phyloP scores from a whole-genome alignment of 805 yeast genomes.

The Metschnikowia matae region DNA sequence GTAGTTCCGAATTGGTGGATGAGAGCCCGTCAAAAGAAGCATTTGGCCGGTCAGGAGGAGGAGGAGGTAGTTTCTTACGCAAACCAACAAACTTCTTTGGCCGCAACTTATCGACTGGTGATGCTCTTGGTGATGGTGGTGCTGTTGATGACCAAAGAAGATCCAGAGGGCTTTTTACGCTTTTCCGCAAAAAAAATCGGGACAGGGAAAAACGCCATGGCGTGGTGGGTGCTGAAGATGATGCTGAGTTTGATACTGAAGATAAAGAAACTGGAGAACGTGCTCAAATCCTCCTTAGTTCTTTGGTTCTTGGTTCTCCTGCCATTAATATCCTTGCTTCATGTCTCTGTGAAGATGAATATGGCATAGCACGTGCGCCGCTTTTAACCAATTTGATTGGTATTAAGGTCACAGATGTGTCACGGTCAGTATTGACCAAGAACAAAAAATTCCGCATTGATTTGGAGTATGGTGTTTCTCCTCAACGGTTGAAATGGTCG shows the following conservation, averaged over 20 bases:
- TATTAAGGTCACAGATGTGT: constrained; percentile 52
- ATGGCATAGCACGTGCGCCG: constrained; percentile 76
- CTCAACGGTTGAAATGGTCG: constrained; percentile 73
- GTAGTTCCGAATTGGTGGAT: neutral
- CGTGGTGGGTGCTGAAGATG: constrained; percentile 9
- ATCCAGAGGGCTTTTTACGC: constrained; percentile 19
- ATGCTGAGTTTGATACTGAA: constrained; percentile 20
- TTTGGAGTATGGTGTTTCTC: constrained; percentile 87
- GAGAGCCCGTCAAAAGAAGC: neutral
- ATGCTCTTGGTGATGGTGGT: constrained; percentile 11
- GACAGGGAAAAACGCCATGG: constrained; percentile 22
- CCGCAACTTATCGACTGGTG: constrained; percentile 8
- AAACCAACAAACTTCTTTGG: constrained; percentile 12
- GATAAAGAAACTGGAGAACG: constrained; percentile 33
- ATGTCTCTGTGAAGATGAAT: constrained; percentile 70
- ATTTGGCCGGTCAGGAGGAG: neutral
- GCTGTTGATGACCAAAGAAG: constrained; percentile 18
- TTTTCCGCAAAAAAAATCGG: constrained; percentile 24
- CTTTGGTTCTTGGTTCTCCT: constrained; percentile 65
- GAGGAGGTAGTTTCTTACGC: constrained; percentile 6
- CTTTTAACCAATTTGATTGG: constrained; percentile 70
- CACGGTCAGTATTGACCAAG: constrained; percentile 36
- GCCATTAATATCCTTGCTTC: constrained; percentile 73
- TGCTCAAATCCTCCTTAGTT: constrained; percentile 31
- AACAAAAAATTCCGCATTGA: constrained; percentile 57